Evolutionary conservation across 2,329 filamentous ascomycete species (phyloP).

Genomic region (Sclerotinia subarctica): DNA sequence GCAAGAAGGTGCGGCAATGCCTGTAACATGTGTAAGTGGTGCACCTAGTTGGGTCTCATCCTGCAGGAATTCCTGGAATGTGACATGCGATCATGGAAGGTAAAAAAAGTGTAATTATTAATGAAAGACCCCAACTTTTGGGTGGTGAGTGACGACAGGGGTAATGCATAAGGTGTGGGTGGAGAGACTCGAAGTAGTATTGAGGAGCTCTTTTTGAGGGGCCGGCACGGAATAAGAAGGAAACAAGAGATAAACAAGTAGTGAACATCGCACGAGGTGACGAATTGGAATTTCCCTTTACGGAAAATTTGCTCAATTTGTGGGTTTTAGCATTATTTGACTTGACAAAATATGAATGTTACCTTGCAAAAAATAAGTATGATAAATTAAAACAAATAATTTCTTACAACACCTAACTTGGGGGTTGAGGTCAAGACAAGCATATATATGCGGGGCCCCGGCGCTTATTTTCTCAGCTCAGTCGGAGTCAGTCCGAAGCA

Average conservation of each 20-base stretch:
- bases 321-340: background rate
- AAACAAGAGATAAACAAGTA: background rate
- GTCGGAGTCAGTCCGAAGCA: background rate
- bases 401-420: background rate
- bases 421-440: conserved; percentile 1
- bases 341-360: background rate
- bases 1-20: background rate
- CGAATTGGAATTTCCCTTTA: background rate
- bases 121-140: conserved; percentile 1
- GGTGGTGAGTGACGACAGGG: background rate
- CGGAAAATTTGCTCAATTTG: background rate
- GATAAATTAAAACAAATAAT: background rate
- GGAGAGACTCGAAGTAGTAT: background rate
- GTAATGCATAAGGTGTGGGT: conserved; percentile 9
- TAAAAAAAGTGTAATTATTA: background rate
- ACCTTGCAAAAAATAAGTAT: background rate
- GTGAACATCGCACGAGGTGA: background rate
- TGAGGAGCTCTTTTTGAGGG: background rate
- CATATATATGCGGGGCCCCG: conserved; percentile 4
- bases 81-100: background rate
- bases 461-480: conserved; percentile 14
- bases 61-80: background rate
- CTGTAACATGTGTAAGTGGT: background rate
- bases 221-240: background rate
- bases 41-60: background rate